Evolutionary conservation across 768 basidiomycete genomes (phyloP), one percentile per base, ranked within the genome.

Genomic region (Paxillus involutus): DNA sequence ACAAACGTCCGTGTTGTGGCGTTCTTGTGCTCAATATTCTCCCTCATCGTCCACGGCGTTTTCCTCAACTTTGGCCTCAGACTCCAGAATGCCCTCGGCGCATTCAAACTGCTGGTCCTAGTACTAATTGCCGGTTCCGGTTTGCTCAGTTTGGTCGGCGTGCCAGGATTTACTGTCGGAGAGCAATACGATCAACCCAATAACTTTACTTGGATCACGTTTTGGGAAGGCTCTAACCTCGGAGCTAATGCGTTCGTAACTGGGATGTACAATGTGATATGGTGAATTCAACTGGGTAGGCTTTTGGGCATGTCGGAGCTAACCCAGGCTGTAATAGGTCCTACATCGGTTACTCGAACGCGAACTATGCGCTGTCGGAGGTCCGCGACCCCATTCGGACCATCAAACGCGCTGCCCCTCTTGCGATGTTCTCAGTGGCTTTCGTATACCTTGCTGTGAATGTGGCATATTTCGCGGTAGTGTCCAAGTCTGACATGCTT

Each of bases 281-380:
- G 88, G 88, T 86, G 51, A 9, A 72, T 51, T 21, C 8, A 11
- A 39, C 12, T 26, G 21, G 3, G 13, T 33, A 5, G 6, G 33
- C 4, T 17, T 47, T 14, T 3, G 0, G 2, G 6, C 9, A 50
- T 7, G 39, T 39, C 37, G 6, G 21, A 2, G 10, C 44, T 49
- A 6, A 59, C 32, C 10, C 32, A 33, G 3, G 3, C 29, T 49
- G 11, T 14, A 33, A 11, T 42, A 88, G 87, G 87, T 84, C 85
- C 0, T 88, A 83, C 62, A 76, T 80, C 44, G 89, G 89, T 0
- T 91, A 89, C 63, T 80, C 82, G 3, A 88, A 86, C 53, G 87
- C 86, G 9, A 89, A 90, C 62, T 89, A 88, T 57, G 85, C 83
- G 0, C 72, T 91, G 5, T 86, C 85, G 4, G 88, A 91, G 62